Base-by-base conservation (phyloP, 2,329 filamentous ascomycete species). In the Colletotrichum sp. region DNA sequence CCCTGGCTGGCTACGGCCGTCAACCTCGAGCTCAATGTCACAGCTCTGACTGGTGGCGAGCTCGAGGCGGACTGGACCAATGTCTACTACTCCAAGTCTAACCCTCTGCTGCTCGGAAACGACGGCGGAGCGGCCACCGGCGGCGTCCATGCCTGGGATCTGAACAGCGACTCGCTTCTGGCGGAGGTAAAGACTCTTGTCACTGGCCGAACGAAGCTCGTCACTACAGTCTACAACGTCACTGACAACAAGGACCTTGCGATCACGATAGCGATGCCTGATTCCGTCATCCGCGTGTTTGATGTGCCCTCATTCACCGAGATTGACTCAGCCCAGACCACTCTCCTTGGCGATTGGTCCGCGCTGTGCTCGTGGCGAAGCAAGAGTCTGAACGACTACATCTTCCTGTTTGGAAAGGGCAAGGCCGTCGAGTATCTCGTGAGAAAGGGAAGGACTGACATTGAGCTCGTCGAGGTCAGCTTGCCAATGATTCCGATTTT, bases 381-480 rank as follows among this genome's bases (percentile, higher is more conserved):
- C 69, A 79, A 78, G 22, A 86, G 83, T 22, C 84, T 84, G 3
- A 85, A 87, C 57, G 82, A 86, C 39, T 89, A 89, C 72, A 67
- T 89, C 6, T 89, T 84, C 76, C 78, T 89, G 13, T 88, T 89
- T 71, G 87, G 87, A 7, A 89, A 89, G 78, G 80, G 77, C 1
- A 79, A 85, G 52, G 84, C 80, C 2, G 80, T 85, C 13, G 83
- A 88, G 27, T 83, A 86, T 15, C 80, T 89, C 0, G 63, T 88
- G 6, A 82, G 85, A 8, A 76, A 80, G 27, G 78, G 39, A 0
- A 78, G 81, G 12, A 79, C 77, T 12, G 72, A 78, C 2, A 69
- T 83, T 13, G 84, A 87, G 73, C 78, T 88, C 55, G 71, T 87
- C 6, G 84, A 88, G 84, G 84, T 84, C 44, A 22, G 72, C 32